Evolutionary conservation across 768 basidiomycete species (phyloP).

Genomic region (Collybiopsis luxurians): DNA sequence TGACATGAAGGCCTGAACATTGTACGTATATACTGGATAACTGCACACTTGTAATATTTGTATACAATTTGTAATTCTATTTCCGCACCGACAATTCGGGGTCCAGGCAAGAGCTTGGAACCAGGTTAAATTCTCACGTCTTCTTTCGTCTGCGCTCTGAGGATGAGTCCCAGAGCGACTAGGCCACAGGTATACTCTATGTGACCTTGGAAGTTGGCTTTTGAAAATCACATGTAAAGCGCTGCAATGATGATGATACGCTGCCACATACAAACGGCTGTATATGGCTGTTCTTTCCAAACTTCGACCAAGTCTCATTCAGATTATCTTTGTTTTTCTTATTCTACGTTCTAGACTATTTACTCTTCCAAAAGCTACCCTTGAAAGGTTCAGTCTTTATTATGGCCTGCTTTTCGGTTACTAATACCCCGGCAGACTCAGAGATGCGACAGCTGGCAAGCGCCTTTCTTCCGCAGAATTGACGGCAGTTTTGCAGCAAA

Average conservation of each 20-base stretch:
- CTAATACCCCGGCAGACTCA: slow-evolving; percentile 13
- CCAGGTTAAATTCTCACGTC: no score
- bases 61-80: no score
- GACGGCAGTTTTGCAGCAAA: slow-evolving; percentile 49
- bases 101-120: no score
- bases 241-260: no score
- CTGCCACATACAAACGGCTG: no score
- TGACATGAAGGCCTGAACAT: not conserved
- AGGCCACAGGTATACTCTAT: no score
- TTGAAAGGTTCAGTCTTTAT: slow-evolving; percentile 14
- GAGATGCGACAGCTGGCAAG: slow-evolving; percentile 21
- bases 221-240: not conserved
- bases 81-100: no score
- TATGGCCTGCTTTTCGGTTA: not conserved
- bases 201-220: no score
- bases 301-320: slow-evolving; percentile 25
- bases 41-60: no score
- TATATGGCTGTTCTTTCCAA: slow-evolving; percentile 1
- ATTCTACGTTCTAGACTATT: slow-evolving; percentile 47
- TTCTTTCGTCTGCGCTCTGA: no score
- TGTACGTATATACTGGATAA: no score
- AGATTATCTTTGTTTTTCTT: slow-evolving; percentile 45
- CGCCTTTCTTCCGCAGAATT: slow-evolving; percentile 39
- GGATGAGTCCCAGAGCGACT: no score
- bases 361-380: slow-evolving; percentile 28